Percentiles rank a stretch among this genome's conserved stretches.
phyloP scores from a whole-genome alignment of 2,329 filamentous ascomycete species.

The Exophiala mesophila region DNA sequence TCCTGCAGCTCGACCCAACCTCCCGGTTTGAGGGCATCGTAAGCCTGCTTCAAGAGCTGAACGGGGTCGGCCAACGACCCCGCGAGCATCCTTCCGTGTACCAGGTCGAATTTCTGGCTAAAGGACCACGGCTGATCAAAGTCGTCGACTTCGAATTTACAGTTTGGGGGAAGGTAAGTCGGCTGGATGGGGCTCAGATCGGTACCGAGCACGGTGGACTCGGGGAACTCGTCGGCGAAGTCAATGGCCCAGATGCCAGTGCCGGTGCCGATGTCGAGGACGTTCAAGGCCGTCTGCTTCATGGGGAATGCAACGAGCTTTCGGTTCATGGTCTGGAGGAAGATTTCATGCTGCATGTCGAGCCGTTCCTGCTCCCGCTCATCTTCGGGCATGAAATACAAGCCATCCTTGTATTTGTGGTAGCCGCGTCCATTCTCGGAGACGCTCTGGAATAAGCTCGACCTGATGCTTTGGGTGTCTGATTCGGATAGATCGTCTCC shows the following conservation, averaged over 20 bases:
- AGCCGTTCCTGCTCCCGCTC: slow-evolving; percentile 38
- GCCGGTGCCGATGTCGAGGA: slow-evolving; percentile 14
- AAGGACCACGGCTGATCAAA: slow-evolving; percentile 23
- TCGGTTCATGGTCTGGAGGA: slow-evolving; percentile 21
- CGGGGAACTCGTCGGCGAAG: slow-evolving; percentile 24
- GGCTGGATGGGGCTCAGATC: slow-evolving; percentile 24
- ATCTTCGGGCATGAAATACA: slow-evolving; percentile 32
- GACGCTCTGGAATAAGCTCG: slow-evolving; percentile 5
- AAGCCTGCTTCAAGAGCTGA: neutral
- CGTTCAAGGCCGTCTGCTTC: neutral
- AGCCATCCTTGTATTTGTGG: slow-evolving; percentile 15
- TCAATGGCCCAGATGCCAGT: slow-evolving; percentile 20
- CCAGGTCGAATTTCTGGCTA: slow-evolving; percentile 23
- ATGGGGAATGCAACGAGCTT: neutral
- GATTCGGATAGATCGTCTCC: slow-evolving; percentile 9
- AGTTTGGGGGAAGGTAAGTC: slow-evolving; percentile 26
- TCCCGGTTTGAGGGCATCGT: slow-evolving; percentile 33
- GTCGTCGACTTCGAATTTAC: slow-evolving; percentile 31
- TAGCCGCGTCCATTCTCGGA: slow-evolving; percentile 28
- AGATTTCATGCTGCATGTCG: slow-evolving; percentile 38
- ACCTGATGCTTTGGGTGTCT: slow-evolving; percentile 7
- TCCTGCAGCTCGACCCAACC: slow-evolving; percentile 40
- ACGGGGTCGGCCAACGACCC: slow-evolving; percentile 28
- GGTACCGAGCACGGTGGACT: slow-evolving; percentile 12
- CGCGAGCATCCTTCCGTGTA: slow-evolving; percentile 26